These are phyloP conservation scores for Entomortierella beljakovae DNA, from an alignment of 192 early-diverging fungal species.

Conservation along the genomic window DNA sequence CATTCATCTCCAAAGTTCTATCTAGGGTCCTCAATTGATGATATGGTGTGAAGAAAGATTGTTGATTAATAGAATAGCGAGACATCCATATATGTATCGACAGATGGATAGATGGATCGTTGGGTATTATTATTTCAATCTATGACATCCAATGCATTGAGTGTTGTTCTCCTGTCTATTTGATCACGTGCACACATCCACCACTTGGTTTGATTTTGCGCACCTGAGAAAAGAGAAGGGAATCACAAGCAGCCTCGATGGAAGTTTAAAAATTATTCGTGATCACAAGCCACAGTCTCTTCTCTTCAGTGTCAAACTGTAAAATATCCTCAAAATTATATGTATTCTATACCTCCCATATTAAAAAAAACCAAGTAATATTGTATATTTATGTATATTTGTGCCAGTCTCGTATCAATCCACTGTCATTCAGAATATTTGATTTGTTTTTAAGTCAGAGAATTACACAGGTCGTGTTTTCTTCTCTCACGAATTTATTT, in stretches of 20 bases:
- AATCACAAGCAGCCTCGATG: background rate
- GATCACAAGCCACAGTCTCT: background rate
- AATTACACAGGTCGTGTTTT: too few relatives aligned
- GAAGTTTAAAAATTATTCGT: background rate
- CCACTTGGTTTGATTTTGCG: background rate
- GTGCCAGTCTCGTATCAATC: too few relatives aligned
- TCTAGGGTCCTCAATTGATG: background rate
- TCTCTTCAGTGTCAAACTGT: too few relatives aligned
- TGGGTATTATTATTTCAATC: background rate
- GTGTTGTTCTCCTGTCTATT: background rate
- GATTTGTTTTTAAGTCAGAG: too few relatives aligned
- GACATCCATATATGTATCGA: background rate
- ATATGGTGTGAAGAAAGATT: background rate
- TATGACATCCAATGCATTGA: background rate
- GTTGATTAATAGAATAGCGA: background rate
- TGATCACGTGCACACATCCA: background rate
- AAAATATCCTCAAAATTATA: too few relatives aligned
- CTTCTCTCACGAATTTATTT: background rate
- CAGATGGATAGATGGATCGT: background rate
- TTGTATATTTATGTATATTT: too few relatives aligned
- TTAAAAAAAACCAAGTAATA: too few relatives aligned
- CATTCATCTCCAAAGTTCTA: background rate
- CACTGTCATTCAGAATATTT: too few relatives aligned
- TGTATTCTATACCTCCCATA: too few relatives aligned
- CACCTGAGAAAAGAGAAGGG: conserved; percentile 3